Evolutionary conservation across 176 grass and related monocot genomes (phyloP).

Genomic region (Coix lacrymajobi): DNA sequence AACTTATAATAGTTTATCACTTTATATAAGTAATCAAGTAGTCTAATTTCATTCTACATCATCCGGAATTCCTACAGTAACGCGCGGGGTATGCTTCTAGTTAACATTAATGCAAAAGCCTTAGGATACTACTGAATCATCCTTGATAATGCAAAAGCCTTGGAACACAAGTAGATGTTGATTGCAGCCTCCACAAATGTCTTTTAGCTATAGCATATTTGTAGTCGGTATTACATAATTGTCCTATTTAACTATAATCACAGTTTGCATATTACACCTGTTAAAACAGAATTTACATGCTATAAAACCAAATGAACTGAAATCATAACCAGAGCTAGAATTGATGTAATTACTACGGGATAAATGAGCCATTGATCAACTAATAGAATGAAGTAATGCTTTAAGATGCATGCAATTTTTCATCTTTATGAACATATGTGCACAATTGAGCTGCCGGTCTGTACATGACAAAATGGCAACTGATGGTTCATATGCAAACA

Average conservation of each 20-base stretch:
- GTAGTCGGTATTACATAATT: not conserved
- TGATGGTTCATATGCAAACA: not conserved
- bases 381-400: not conserved
- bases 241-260: not conserved
- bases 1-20: not conserved
- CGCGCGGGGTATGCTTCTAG: not conserved
- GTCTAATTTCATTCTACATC: not conserved
- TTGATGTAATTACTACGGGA: not conserved
- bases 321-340: not conserved
- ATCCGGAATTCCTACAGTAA: not conserved
- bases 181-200: not conserved
- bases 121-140: not conserved
- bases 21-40: not conserved
- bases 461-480: not conserved
- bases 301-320: not conserved
- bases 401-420: slow-evolving; percentile 3
- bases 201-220: not conserved
- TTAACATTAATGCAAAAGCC: not conserved
- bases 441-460: not conserved
- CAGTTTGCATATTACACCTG: not conserved
- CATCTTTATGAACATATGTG: slow-evolving; percentile 1
- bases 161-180: not conserved
- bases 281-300: not conserved
- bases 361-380: not conserved
- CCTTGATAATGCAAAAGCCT: not conserved